A percentile compares a stretch with the other conserved stretches of the same genome.
phyloP scores from a whole-genome alignment of 305 asterid species.

The Fraxinus greggii region DNA sequence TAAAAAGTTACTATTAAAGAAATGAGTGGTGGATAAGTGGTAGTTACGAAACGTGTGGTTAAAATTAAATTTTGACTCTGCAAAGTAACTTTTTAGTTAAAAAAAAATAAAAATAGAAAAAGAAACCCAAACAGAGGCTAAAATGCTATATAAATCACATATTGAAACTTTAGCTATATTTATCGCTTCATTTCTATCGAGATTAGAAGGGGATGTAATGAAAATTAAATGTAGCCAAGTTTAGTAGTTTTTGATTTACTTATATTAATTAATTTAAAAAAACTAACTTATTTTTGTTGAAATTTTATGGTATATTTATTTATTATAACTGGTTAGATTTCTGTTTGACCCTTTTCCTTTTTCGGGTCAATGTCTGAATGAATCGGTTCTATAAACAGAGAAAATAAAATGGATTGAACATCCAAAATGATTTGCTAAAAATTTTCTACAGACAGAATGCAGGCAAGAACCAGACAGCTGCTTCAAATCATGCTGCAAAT shows the following conservation, averaged over 20 bases:
- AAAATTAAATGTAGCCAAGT: background rate
- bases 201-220: background rate
- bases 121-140: constrained; percentile 5
- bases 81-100: background rate
- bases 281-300: background rate
- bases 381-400: background rate
- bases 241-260: background rate
- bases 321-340: background rate
- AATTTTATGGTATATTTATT: background rate
- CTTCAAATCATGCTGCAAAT: constrained; percentile 38
- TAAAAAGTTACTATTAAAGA: background rate
- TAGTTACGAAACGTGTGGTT: background rate
- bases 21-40: background rate
- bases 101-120: background rate
- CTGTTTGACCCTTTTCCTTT: background rate
- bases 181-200: background rate
- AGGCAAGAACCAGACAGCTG: constrained; percentile 55
- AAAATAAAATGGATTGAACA: constrained; percentile 3
- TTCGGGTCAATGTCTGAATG: background rate
- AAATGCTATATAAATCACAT: background rate
- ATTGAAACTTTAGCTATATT: background rate
- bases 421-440: constrained; percentile 6
- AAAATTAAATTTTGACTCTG: background rate
- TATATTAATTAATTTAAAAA: too few species aligned
- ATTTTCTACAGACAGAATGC: constrained; percentile 62